Evolutionary conservation across 169 alveolate species (phyloP).

Genomic region (Eimeria maxima): DNA sequence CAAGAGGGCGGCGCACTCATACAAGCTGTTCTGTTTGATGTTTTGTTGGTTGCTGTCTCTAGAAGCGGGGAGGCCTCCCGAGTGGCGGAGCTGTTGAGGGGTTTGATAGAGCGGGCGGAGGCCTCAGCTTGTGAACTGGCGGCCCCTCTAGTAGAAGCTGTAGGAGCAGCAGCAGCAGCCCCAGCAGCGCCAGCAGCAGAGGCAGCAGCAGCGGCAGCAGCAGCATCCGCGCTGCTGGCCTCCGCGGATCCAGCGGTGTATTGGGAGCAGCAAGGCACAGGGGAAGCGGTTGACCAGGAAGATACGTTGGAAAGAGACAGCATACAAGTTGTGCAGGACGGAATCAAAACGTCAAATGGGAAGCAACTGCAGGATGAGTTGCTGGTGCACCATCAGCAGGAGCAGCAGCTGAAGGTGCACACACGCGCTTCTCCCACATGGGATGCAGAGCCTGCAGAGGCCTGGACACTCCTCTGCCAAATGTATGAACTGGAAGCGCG

Average conservation of each 20-base stretch:
- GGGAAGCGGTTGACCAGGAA: background rate
- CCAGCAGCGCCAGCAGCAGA: background rate
- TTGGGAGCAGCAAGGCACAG: background rate
- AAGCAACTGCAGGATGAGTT: background rate
- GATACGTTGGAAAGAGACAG: background rate
- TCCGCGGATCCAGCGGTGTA: conserved; percentile 53
- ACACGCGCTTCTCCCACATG: conserved; percentile 7
- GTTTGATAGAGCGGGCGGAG: conserved; percentile 15
- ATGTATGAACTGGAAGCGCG: conserved; percentile 33
- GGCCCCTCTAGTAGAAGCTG: conserved; percentile 28
- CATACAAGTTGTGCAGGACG: background rate
- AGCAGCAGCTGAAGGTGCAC: background rate
- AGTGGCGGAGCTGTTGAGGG: conserved; percentile 13
- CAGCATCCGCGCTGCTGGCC: conserved; percentile 10
- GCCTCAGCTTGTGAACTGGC: conserved; percentile 34
- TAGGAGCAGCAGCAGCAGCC: background rate
- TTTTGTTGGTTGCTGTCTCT: background rate
- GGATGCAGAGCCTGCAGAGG: conserved; percentile 71
- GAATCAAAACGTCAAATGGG: background rate
- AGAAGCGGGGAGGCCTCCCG: background rate
- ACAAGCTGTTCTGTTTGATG: background rate
- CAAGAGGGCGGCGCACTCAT: background rate
- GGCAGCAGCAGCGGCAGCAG: conserved; percentile 4
- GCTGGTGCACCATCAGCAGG: background rate
- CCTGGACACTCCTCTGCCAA: conserved; percentile 12